A percentile compares a stretch with the other conserved stretches of the same genome.
Evolutionary conservation across 2,329 filamentous ascomycete genomes (phyloP).

Genomic region (Calonectria ilicicola): DNA sequence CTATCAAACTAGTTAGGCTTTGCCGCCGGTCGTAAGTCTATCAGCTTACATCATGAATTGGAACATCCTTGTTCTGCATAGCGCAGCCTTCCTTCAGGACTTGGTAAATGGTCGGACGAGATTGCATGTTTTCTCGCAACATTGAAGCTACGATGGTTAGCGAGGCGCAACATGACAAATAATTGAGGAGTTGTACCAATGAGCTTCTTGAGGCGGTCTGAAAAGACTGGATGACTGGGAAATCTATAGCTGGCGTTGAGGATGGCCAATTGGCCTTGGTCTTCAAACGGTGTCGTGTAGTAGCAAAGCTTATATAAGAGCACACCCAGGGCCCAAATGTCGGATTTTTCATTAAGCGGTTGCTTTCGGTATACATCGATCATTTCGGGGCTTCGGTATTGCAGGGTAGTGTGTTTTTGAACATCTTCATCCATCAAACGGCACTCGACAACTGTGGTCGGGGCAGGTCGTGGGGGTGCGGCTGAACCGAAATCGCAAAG

Average conservation of each 20-base stretch:
- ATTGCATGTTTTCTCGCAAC: conserved; percentile 84
- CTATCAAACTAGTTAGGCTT: conserved; percentile 53
- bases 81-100: conserved; percentile 87
- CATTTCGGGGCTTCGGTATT: conserved; percentile 99
- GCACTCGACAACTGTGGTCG: conserved; percentile 88
- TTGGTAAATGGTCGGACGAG: conserved; percentile 92
- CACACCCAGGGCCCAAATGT: conserved; percentile 97
- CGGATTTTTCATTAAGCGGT: conserved; percentile 97
- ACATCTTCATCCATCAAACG: conserved; percentile 96
- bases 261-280: conserved; percentile 97
- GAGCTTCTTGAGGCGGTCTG: conserved; percentile 87
- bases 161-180: background rate
- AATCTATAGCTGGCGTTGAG: conserved; percentile 95
- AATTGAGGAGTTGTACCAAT: conserved; percentile 71
- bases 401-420: conserved; percentile 95
- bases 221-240: conserved; percentile 89
- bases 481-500: conserved; percentile 98
- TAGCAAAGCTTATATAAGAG: conserved; percentile 98
- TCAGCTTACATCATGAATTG: conserved; percentile 84
- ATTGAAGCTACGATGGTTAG: conserved; percentile 76
- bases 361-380: conserved; percentile 97
- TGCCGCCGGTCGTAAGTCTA: background rate
- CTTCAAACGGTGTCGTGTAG: conserved; percentile 98
- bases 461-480: conserved; percentile 84
- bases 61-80: conserved; percentile 89